Conservation (phyloP, 345 rosid genomes). For the Acer campestre region DNA sequence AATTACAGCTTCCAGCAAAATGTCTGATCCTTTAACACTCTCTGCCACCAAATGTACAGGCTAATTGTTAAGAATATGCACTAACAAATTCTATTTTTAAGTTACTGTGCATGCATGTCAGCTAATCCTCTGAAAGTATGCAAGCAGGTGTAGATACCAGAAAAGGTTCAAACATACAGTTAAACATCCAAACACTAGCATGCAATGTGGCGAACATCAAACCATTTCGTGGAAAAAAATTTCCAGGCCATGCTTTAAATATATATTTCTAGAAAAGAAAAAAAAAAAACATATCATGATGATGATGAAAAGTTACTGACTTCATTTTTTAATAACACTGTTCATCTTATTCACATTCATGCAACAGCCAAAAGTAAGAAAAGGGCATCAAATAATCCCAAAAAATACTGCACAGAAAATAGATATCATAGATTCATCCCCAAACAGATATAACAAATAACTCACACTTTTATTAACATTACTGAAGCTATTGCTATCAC, state of each 20-base stretch:
- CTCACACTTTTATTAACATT: too few relatives aligned
- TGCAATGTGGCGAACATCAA: background rate
- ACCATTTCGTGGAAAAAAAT: background rate
- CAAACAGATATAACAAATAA: too few relatives aligned
- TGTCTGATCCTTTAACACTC: conserved; percentile 56
- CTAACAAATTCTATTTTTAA: background rate
- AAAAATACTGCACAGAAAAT: too few relatives aligned
- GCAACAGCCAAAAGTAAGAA: background rate
- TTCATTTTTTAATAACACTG: background rate
- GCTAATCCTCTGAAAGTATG: background rate
- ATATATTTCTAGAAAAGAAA: background rate
- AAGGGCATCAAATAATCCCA: background rate
- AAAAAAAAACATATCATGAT: background rate
- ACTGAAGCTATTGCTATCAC: too few relatives aligned
- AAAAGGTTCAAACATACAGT: background rate
- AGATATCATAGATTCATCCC: too few relatives aligned
- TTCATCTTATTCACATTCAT: background rate
- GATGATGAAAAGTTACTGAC: background rate
- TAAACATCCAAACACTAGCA: background rate
- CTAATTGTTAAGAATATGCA: conserved; percentile 6
- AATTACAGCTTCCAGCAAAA: conserved; percentile 63
- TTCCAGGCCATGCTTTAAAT: background rate
- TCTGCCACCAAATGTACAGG: conserved; percentile 35
- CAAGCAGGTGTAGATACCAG: background rate
- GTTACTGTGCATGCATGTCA: background rate